Evolutionary conservation across 371 early-diverging fungal species (phyloP).

Genomic region (Phascolomyces articulosus): DNA sequence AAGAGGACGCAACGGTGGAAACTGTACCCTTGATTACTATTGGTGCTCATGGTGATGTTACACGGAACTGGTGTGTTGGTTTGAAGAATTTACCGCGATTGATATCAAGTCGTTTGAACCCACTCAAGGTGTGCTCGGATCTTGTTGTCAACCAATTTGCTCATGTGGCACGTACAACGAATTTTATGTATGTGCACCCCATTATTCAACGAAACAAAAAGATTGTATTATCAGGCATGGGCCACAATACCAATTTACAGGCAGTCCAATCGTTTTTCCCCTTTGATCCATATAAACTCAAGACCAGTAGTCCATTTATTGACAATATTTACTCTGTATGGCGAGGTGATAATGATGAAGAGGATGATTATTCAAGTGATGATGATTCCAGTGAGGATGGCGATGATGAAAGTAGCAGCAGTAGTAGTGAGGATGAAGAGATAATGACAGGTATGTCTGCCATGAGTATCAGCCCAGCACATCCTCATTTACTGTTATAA

Average conservation of each 20-base stretch:
- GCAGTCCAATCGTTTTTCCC: constrained; percentile 90
- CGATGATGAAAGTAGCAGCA: constrained; percentile 25
- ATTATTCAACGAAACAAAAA: constrained; percentile 72
- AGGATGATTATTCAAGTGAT: constrained; percentile 42
- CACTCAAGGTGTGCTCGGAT: constrained; percentile 81
- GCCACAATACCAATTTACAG: constrained; percentile 27
- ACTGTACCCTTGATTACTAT: constrained; percentile 11
- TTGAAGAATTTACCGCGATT: constrained; percentile 68
- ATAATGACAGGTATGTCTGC: constrained; percentile 57
- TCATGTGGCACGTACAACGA: constrained; percentile 70
- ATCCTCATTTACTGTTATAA: constrained; percentile 22
- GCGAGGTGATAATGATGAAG: constrained; percentile 61
- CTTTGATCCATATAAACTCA: constrained; percentile 90
- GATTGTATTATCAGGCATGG: constrained; percentile 40
- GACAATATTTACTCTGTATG: constrained; percentile 71
- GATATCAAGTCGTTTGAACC: constrained; percentile 82
- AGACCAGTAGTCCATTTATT: constrained; percentile 63
- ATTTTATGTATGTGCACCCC: constrained; percentile 87
- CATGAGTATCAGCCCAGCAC: constrained; percentile 62
- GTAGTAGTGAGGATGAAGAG: constrained; percentile 45
- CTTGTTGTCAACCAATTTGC: constrained; percentile 89
- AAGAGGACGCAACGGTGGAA: no score
- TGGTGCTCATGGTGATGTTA: constrained; percentile 27
- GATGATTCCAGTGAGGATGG: constrained; percentile 26
- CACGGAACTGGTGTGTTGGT: constrained; percentile 45